Evolutionary conservation across 345 rosid genomes (phyloP), one percentile per base, ranked within the genome.

Genomic region (Ceriops decandra): DNA sequence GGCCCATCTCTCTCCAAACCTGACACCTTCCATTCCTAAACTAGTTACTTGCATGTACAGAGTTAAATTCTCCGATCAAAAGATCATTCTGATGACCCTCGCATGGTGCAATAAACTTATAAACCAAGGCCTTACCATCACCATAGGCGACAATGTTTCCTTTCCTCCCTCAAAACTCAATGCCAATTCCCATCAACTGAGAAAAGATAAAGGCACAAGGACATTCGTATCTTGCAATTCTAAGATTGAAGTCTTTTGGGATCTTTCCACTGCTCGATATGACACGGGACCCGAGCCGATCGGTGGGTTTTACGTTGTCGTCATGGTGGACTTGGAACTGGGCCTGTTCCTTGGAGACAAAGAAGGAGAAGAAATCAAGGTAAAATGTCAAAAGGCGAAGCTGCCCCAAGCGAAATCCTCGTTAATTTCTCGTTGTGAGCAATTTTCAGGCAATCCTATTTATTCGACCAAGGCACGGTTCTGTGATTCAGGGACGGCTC

Each of bases 391-490:
- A 30, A 73, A 64, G 38, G 30, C 64, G 21, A 63, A 60, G 31
- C 57, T 8, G 20, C n/a, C 77, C 8, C 28, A 65, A 19, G 60
- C 71, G 8, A 72, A 67, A 17, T 72, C 81, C 61, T 69, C 74
- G 0, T 52, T 84, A 61, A 77, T 89, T 19, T 89, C 95, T 0
- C 60, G 95, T 57, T 80, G 74, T 3, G 95, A 83, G 77, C 82
- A 70, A 24, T 89, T 82, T 70, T 71, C 85, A 0, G 91, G 90
- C 1, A 67, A 66, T 46, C 52, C 82, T 0, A 52, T 74, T 63
- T 85, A 82, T 66, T 85, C 91, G 13, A 87, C 96, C 4, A 87
- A 81, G 74, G 92, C 86, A 0, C 83, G 80, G 69, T 91, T 93
- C 69, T 74, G 80, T 33, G 86, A 84, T 13, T 6, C 71, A 1